A percentile compares a stretch with the other conserved stretches of the same genome.
Conservation (phyloP, 2,329 filamentous ascomycete species). For the Pseudocercospora vitis region DNA sequence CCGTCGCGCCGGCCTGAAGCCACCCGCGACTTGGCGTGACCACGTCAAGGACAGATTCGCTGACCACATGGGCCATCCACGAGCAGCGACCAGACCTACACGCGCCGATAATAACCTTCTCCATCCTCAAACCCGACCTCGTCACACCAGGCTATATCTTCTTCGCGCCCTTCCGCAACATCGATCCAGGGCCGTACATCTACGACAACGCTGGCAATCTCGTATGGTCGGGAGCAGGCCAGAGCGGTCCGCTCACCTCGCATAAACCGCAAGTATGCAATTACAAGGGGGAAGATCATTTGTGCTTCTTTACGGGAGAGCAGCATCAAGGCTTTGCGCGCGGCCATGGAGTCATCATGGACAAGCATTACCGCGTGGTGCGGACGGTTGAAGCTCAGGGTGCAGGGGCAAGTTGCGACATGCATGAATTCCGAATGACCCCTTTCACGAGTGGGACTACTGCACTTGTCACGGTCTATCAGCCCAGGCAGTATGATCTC, state of each 20-base stretch:
- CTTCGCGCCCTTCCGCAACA: conserved; percentile 51
- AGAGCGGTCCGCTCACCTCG: conserved; percentile 50
- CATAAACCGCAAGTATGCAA: conserved; percentile 52
- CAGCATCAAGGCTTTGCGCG: conserved; percentile 54
- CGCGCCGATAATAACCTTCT: conserved; percentile 39
- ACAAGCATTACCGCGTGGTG: conserved; percentile 51
- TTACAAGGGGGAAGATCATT: conserved; percentile 50
- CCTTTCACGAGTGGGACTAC: conserved; percentile 45
- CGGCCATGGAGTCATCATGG: conserved; percentile 55
- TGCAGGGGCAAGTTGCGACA: conserved; percentile 48
- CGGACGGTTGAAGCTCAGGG: conserved; percentile 46
- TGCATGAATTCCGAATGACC: conserved; percentile 55
- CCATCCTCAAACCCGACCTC: conserved; percentile 37
- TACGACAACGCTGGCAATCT: conserved; percentile 54
- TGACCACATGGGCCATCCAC: conserved; percentile 10
- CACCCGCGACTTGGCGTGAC: conserved; percentile 10
- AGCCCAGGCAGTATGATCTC: conserved; percentile 48
- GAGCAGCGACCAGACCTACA: conserved; percentile 42
- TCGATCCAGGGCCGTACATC: conserved; percentile 53
- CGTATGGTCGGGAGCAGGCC: conserved; percentile 53
- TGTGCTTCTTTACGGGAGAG: conserved; percentile 55
- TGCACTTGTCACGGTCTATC: conserved; percentile 42
- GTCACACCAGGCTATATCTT: conserved; percentile 53
- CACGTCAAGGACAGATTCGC: conserved; percentile 9
- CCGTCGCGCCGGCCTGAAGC: conserved; percentile 8